Conservation (phyloP, 73 alveolate species). For the Paraurostyla sp. region DNA sequence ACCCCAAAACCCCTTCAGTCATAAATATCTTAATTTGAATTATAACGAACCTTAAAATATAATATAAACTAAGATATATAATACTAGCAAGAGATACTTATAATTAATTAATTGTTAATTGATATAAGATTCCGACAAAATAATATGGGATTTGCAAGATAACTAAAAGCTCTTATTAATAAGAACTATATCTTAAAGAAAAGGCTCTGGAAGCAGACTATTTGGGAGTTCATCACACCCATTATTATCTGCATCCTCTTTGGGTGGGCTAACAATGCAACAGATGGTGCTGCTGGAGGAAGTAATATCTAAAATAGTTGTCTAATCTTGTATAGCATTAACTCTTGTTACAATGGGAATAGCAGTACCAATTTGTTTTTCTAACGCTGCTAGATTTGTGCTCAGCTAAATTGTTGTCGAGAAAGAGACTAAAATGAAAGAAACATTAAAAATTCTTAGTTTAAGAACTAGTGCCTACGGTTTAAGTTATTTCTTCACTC, state of each 20-base stretch:
- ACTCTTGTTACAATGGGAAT: constrained; percentile 23
- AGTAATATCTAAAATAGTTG: background rate
- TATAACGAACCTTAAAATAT: too few relatives aligned
- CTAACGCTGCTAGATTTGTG: constrained; percentile 12
- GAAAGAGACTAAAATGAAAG: constrained; percentile 80
- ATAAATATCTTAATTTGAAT: too few relatives aligned
- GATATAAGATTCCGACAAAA: too few relatives aligned
- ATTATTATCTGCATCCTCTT: constrained; percentile 41
- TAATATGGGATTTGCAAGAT: constrained; percentile 22
- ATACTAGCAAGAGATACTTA: too few relatives aligned
- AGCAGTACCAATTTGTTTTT: constrained; percentile 34
- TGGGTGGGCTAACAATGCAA: background rate
- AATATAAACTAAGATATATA: too few relatives aligned
- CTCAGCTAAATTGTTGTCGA: constrained; percentile 66
- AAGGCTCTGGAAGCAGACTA: constrained; percentile 51
- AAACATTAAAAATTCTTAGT: constrained; percentile 82
- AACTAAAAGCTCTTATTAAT: constrained; percentile 34
- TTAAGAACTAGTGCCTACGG: constrained; percentile 64
- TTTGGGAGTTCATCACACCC: constrained; percentile 68
- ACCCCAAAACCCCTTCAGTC: too few relatives aligned
- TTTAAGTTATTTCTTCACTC: constrained; percentile 66
- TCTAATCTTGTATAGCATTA: background rate
- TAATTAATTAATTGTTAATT: too few relatives aligned
- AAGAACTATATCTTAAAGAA: constrained; percentile 41
- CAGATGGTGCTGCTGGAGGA: background rate